Evolutionary conservation across 495 filamentous ascomycete genomes (phyloP), one percentile per base, ranked within the genome.

Genomic region (Trichoderma erinaceum): DNA sequence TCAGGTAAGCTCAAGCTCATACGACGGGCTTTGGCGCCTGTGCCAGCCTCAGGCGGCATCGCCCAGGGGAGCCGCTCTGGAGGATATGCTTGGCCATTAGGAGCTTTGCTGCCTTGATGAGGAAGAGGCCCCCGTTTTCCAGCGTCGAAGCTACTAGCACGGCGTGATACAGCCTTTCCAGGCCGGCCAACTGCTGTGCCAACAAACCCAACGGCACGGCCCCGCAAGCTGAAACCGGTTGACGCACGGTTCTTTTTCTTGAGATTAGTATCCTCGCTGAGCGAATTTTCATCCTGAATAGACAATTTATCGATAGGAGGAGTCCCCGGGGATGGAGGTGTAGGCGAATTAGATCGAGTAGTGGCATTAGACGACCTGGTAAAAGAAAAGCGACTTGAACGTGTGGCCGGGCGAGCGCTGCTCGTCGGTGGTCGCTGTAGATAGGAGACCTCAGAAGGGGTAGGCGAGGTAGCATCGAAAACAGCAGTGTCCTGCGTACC

Each of bases 11-110:
- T 85, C 21, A 87, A 70, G 72, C 87, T 89, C 75, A 89, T 78
- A 64, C 87, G 80, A 27, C 87, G 81, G 16, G 87, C 85, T 71
- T 90, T 89, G 68, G 88, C 78, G n/a, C 88, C 87, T 56, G 83
- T 88, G 32, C 87, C 87, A 48, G 80, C 79, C 56, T 82, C 85
- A 11, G 87, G 85, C 15, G 83, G 81, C 66, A 87, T 80, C 15
- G 80, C 82, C 82, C 82, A 84, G 10, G 79, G 74, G 21, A 76
- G 71, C 27, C 81, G 71, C 65, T 77, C 65, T 13, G 65, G 41
- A 16, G 65, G 41, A 18, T 41, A 66, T 23, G 65, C 32, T 21
- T 46, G 41, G 15, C 16, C 41, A 25, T 41, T 21, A 7, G 43
- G 41, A 41, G 21, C 35, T 65, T 16, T 21, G 38, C 29, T 27